A percentile compares a stretch with the other conserved stretches of the same genome.
These are phyloP conservation scores for Microglena sp. DNA, from an alignment of 139 green algal species.

Conservation along the genomic window DNA sequence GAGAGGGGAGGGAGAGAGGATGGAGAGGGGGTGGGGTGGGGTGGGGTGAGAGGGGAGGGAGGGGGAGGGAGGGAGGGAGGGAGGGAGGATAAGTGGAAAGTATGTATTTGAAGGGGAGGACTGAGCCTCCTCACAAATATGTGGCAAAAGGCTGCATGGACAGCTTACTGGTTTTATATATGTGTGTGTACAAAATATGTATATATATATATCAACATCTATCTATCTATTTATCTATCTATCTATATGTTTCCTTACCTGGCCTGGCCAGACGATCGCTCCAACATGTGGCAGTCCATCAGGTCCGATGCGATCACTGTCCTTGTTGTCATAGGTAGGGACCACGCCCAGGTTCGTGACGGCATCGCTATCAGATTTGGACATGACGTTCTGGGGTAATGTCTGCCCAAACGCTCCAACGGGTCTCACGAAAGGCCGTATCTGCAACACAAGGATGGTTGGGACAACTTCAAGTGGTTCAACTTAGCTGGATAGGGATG, in stretches of 20 bases:
- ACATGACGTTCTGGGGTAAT: constrained; percentile 55
- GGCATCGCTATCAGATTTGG: neutral
- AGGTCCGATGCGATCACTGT: constrained; percentile 48
- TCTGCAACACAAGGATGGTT: constrained; percentile 5
- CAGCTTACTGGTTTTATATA: too few species aligned
- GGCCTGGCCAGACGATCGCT: constrained; percentile 59
- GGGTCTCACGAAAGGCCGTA: constrained; percentile 9
- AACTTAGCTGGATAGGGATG: neutral
- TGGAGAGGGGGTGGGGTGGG: too few species aligned
- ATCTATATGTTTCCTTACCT: constrained; percentile 13
- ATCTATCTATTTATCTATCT: neutral
- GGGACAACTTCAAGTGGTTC: neutral
- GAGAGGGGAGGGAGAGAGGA: too few species aligned
- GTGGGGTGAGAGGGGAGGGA: too few species aligned
- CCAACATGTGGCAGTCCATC: constrained; percentile 74
- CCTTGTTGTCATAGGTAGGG: constrained; percentile 27
- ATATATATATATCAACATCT: too few species aligned
- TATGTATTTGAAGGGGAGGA: too few species aligned
- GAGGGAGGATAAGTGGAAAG: too few species aligned
- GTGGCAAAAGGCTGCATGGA: too few species aligned
- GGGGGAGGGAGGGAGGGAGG: too few species aligned
- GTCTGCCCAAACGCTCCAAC: constrained; percentile 60
- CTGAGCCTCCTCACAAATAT: too few species aligned
- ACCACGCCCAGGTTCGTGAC: constrained; percentile 12
- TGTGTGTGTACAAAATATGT: too few species aligned